Conservation (phyloP, 2,329 filamentous ascomycete species). For the Magnaporthiopsis incrustans region DNA sequence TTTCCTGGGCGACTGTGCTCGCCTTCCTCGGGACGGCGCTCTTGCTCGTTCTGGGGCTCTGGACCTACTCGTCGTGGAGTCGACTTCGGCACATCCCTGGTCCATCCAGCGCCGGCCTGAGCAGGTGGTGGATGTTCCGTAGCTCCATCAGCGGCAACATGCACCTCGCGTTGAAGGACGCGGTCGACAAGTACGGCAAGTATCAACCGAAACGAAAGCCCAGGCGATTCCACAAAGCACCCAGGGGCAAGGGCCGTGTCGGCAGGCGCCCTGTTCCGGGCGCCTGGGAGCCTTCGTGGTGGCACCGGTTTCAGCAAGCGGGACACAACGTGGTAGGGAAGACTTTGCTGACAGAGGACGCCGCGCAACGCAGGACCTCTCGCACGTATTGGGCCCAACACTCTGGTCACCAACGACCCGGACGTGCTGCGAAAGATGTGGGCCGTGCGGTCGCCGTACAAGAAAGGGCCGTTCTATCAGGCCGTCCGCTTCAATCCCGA, state of each 20-base stretch:
- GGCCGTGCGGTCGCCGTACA: constrained; percentile 27
- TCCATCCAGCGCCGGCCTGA: constrained; percentile 16
- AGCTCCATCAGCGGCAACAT: constrained; percentile 19
- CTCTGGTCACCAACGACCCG: constrained; percentile 19
- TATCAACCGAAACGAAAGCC: neutral
- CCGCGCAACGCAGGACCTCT: constrained; percentile 14
- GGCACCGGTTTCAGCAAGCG: constrained; percentile 5
- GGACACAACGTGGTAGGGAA: neutral
- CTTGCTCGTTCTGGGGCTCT: constrained; percentile 10
- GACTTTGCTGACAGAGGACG: neutral
- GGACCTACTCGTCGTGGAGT: constrained; percentile 15
- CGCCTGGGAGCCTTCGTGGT: neutral
- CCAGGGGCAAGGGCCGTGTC: neutral
- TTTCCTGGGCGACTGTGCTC: neutral
- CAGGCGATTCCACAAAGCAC: neutral
- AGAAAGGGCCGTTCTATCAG: constrained; percentile 28
- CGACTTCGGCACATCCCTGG: constrained; percentile 21
- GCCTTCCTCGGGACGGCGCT: constrained; percentile 2
- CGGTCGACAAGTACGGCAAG: constrained; percentile 19
- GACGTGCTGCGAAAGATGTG: constrained; percentile 22
- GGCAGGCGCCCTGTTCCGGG: neutral
- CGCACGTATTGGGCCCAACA: constrained; percentile 20
- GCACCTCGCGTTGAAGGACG: constrained; percentile 18
- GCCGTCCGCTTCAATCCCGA: constrained; percentile 28
- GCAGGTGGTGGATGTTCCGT: constrained; percentile 22